Base-by-base conservation (phyloP, 495 filamentous ascomycete genomes). In the Penicillium taxi region DNA sequence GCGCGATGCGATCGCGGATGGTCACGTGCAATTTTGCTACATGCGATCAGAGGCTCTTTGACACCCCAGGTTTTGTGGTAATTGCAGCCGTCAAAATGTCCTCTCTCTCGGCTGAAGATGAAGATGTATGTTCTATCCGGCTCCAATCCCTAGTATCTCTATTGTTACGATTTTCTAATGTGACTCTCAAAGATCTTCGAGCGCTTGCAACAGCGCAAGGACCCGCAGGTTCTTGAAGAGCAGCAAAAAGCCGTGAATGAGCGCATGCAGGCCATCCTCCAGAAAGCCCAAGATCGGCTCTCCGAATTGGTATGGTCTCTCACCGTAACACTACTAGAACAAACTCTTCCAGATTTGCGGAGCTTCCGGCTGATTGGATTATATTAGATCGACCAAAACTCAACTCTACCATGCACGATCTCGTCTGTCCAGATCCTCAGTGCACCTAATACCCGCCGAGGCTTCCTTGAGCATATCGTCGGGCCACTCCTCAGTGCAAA, bases 401-500 rank as follows among this genome's bases (percentile, higher is more conserved):
- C 75, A 52, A 94, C 75, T 44, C 69, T 84, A 47, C 88, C 73
- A 11, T 81, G 86, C 32, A 79, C 84, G 4, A 81, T 98, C 63
- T 84, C 82, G 36, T 80, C 78, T 18, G 72, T 96, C 55, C 77
- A 81, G 44, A 72, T 99, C 35, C 72, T 90, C 39, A 80, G 81
- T 49, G 86, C 85, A 7, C 67, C 64, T 14, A 74, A 89, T 44
- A 96, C 90, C 3, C 76, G 90, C 22, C 69, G 74, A 35, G 67
- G 72, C 40, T 94, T 96, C 55, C 77, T 98, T 17, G 72, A 86
- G 48, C 73, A 76, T 14, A 61, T 95, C 39, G 75, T 96, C 65
- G 69, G 76, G 37, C 86, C 89, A 4, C 56, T 95, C 2, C 63
- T 96, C 11, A 80, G 76, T 47, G 70, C 70, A 19, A 80, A 82